phyloP scores from a whole-genome alignment of 2,329 filamentous ascomycete species.

The Camillea tinctor region DNA sequence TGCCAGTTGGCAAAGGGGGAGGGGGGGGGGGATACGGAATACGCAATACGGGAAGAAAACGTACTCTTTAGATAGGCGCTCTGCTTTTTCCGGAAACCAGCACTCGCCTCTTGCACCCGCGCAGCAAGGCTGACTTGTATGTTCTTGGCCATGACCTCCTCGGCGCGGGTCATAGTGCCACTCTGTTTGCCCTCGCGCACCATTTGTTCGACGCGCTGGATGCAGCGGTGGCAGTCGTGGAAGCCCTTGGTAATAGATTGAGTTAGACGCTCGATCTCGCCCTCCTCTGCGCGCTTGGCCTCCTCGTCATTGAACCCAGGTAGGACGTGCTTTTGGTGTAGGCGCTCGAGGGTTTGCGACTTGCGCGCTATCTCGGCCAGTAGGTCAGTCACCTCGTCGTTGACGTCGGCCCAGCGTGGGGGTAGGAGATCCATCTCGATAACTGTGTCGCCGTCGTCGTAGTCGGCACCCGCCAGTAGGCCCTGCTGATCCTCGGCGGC shows the following conservation, averaged over 20 bases:
- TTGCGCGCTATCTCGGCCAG: slow-evolving; percentile 79
- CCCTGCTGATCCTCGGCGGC: slow-evolving; percentile 63
- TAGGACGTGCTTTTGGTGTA: slow-evolving; percentile 96
- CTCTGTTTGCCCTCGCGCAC: slow-evolving; percentile 75
- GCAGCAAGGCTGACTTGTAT: slow-evolving; percentile 89
- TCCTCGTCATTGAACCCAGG: slow-evolving; percentile 97
- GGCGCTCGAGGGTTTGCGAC: slow-evolving; percentile 79
- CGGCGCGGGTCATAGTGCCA: slow-evolving; percentile 72
- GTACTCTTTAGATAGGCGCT: slow-evolving; percentile 91
- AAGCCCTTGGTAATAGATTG: slow-evolving; percentile 87
- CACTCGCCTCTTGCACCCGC: slow-evolving; percentile 87
- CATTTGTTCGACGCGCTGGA: slow-evolving; percentile 85
- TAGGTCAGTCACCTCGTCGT: slow-evolving; percentile 86
- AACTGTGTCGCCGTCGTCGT: slow-evolving; percentile 87
- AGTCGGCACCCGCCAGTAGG: slow-evolving; percentile 77
- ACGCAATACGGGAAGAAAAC: slow-evolving; percentile 16
- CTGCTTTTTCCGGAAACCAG: slow-evolving; percentile 94
- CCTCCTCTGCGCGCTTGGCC: slow-evolving; percentile 80
- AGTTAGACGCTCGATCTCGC: slow-evolving; percentile 85
- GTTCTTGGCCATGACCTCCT: slow-evolving; percentile 95
- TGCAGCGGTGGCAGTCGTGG: slow-evolving; percentile 84
- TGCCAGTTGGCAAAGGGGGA: not conserved
- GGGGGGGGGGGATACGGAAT: too few species aligned
- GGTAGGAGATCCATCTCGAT: slow-evolving; percentile 98
- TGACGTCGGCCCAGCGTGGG: slow-evolving; percentile 92